Evolutionary conservation across 2,329 filamentous ascomycete genomes (phyloP).

Genomic region (Fusarium pseudograminearum): DNA sequence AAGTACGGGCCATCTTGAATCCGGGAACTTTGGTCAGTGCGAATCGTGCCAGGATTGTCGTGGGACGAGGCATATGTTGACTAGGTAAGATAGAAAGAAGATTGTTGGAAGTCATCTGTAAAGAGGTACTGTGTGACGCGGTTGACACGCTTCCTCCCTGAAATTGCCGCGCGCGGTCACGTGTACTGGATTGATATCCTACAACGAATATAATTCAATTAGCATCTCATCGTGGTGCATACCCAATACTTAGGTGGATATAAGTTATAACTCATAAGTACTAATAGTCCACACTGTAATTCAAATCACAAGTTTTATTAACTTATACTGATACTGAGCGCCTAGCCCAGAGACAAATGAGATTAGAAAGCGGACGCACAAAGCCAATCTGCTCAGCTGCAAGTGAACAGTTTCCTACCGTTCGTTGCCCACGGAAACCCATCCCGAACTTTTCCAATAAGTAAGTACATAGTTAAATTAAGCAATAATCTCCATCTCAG

Average conservation of each 20-base stretch:
- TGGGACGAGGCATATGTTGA: background rate
- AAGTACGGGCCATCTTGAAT: conserved; percentile 52
- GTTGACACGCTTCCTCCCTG: conserved; percentile 36
- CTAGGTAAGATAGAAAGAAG: background rate
- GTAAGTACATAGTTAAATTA: conserved; percentile 49
- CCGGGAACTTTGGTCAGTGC: background rate
- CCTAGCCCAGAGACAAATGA: background rate
- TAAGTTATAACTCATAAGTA: background rate
- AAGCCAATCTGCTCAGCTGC: conserved; percentile 2
- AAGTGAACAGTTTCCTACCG: background rate
- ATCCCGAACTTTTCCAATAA: background rate
- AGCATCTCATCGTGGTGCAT: background rate
- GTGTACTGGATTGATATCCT: conserved; percentile 18
- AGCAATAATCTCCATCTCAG: conserved; percentile 76
- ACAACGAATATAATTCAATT: background rate
- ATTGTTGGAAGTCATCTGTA: background rate
- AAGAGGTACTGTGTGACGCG: conserved; percentile 33
- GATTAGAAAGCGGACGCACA: conserved; percentile 5
- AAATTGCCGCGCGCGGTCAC: conserved; percentile 42
- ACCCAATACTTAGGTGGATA: background rate
- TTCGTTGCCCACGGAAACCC: background rate
- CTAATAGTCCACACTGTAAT: no score
- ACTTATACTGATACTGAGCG: background rate
- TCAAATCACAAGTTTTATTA: background rate
- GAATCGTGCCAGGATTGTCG: background rate